phyloP scores from a whole-genome alignment of 164 flowering plant species.

The Annona cherimola region DNA sequence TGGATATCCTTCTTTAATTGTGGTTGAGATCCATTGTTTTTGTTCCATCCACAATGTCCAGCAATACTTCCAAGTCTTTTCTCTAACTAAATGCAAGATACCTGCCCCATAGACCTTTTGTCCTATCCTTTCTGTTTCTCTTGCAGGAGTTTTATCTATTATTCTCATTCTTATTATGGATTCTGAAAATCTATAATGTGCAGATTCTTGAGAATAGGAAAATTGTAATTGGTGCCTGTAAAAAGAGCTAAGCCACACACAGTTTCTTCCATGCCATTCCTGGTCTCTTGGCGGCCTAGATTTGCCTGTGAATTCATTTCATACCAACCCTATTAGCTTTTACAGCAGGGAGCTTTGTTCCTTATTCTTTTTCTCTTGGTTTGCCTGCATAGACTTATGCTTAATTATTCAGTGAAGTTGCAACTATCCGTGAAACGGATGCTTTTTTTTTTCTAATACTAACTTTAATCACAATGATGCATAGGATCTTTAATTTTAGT shows the following conservation, averaged over 20 bases:
- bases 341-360: not conserved
- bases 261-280: not conserved
- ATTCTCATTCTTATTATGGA: not conserved
- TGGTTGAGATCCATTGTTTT: not conserved
- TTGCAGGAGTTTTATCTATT: not conserved
- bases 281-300: not conserved
- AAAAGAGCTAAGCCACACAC: not conserved
- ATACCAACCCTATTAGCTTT: not conserved
- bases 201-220: not conserved
- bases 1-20: not conserved
- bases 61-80: not conserved
- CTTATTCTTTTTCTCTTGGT: not conserved
- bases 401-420: not conserved
- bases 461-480: not conserved
- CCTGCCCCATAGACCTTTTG: not conserved
- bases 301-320: not conserved
- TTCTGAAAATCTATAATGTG: not conserved
- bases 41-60: not conserved
- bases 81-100: not conserved
- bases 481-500: slow-evolving; percentile 84
- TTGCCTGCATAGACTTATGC: not conserved
- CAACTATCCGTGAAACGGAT: not conserved
- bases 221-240: not conserved
- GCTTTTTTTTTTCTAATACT: not conserved
- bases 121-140: not conserved